These are phyloP conservation scores for Globisporangium rhizosaccharum DNA, from an alignment of 352 stramenopile genomes.

Conservation along the genomic window DNA sequence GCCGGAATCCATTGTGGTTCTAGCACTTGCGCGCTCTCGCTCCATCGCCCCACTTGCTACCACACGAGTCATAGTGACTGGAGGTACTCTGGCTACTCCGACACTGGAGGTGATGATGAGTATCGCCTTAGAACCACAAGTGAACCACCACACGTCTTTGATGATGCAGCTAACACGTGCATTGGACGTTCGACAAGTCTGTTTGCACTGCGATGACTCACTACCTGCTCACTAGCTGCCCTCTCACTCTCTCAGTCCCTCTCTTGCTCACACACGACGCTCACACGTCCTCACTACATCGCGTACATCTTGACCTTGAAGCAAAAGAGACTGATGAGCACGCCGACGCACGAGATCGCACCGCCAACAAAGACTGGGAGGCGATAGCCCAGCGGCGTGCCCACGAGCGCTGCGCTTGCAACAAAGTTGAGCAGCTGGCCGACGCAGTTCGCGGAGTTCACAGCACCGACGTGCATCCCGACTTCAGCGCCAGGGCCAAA, in stretches of 20 bases:
- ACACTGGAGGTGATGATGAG: no score
- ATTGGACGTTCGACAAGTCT: no score
- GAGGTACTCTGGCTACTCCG: no score
- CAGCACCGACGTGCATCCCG: slow-evolving; percentile 43
- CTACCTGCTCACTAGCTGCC: background rate
- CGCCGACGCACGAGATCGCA: slow-evolving; percentile 44
- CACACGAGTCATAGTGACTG: background rate
- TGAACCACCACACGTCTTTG: no score
- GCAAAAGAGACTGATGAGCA: slow-evolving; percentile 51
- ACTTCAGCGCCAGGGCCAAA: slow-evolving; percentile 33
- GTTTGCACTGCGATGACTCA: no score
- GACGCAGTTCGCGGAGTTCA: slow-evolving; percentile 49
- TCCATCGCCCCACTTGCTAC: background rate
- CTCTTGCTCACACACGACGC: background rate
- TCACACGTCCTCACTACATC: slow-evolving; percentile 30
- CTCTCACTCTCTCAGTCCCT: background rate
- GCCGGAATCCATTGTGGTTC: slow-evolving; percentile 7
- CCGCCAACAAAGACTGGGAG: slow-evolving; percentile 25
- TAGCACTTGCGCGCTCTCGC: background rate
- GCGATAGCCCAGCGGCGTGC: slow-evolving; percentile 18
- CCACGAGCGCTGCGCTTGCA: slow-evolving; percentile 29
- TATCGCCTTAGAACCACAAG: no score
- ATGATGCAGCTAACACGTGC: no score
- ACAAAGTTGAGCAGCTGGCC: slow-evolving; percentile 54
- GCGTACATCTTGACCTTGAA: slow-evolving; percentile 77